Conservation (phyloP, 1,284 basidiomycete genomes). For the Malassezia japonica region DNA sequence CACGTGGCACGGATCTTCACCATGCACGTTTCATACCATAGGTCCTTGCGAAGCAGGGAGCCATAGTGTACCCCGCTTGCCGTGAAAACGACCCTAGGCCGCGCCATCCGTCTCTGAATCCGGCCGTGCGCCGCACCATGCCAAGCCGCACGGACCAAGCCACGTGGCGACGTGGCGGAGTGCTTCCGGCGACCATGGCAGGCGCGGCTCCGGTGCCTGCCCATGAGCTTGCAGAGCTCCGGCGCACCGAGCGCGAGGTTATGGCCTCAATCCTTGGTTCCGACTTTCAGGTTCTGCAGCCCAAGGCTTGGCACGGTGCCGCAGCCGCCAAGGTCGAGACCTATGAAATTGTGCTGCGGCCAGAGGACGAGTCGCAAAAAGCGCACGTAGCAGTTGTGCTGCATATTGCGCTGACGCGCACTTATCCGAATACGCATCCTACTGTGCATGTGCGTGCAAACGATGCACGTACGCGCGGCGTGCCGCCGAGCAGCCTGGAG, state of each 20-base stretch:
- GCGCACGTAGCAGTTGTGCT: constrained; percentile 26
- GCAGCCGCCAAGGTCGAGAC: constrained; percentile 27
- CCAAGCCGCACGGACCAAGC: constrained; percentile 5
- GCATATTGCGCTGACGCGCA: constrained; percentile 31
- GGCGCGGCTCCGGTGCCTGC: not conserved
- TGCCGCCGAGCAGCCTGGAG: constrained; percentile 20
- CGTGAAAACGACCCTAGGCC: no score
- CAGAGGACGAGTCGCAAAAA: constrained; percentile 33
- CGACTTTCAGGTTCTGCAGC: constrained; percentile 27
- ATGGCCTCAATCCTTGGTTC: constrained; percentile 34
- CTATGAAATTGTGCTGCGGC: constrained; percentile 32
- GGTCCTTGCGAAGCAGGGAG: no score
- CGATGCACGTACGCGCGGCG: constrained; percentile 24
- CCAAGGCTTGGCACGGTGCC: constrained; percentile 26
- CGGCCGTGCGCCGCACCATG: no score
- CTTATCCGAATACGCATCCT: constrained; percentile 32
- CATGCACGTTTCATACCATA: no score
- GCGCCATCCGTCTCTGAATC: no score
- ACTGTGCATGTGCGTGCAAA: constrained; percentile 26
- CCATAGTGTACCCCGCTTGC: no score
- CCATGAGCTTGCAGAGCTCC: constrained; percentile 32
- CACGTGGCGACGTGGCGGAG: not conserved
- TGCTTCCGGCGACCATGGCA: not conserved
- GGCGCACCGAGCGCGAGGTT: constrained; percentile 37
- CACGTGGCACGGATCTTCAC: not conserved